These are phyloP conservation scores for Cryptococcus sp. DNA, from an alignment of 1,284 basidiomycete genomes.

Conservation along the genomic window DNA sequence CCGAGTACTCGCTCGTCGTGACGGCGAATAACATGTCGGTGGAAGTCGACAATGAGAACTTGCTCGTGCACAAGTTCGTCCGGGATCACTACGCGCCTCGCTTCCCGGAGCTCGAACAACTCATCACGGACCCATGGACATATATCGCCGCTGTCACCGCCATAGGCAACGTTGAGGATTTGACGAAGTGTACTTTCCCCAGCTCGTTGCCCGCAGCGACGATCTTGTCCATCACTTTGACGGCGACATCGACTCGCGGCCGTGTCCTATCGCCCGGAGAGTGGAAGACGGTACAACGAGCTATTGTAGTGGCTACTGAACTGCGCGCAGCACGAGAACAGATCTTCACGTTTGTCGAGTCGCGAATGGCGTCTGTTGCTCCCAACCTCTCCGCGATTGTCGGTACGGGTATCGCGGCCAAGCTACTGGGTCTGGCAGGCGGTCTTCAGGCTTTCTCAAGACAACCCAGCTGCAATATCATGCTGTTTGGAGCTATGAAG, in stretches of 20 bases:
- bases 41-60: constrained; percentile 96
- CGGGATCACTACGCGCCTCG: constrained; percentile 95
- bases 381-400: constrained; percentile 98
- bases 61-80: constrained; percentile 99
- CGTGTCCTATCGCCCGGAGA: constrained; percentile 67
- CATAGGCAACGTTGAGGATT: constrained; percentile 82
- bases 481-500: constrained; percentile 89
- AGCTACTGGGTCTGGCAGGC: constrained; percentile 94
- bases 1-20: constrained; percentile 95
- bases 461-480: constrained; percentile 94
- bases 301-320: constrained; percentile 83
- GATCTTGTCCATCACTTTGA: constrained; percentile 94
- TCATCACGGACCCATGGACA: constrained; percentile 87
- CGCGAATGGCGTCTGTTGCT: constrained; percentile 95
- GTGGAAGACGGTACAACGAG: constrained; percentile 80
- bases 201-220: constrained; percentile 85
- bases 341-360: constrained; percentile 99
- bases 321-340: constrained; percentile 86
- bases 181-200: constrained; percentile 77
- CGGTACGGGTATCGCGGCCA: constrained; percentile 96
- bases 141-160: constrained; percentile 89
- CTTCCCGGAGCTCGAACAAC: constrained; percentile 95
- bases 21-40: constrained; percentile 97
- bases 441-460: constrained; percentile 87
- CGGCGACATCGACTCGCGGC: constrained; percentile 87